These are phyloP conservation scores for Babjeviella inositovora DNA, from an alignment of 805 yeast genomes.

Conservation along the genomic window DNA sequence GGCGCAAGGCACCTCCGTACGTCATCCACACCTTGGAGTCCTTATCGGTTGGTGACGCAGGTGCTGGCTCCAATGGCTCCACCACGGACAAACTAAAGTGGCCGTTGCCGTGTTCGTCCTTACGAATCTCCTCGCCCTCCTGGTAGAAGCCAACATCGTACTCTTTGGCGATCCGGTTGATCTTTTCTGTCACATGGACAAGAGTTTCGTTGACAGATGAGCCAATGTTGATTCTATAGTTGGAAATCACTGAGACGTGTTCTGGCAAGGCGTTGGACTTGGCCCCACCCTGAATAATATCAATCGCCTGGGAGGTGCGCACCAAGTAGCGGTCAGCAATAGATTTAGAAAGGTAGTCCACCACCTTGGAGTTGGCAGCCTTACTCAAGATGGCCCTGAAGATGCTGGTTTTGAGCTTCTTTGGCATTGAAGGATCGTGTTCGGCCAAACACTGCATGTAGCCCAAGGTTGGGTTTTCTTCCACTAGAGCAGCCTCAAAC, in stretches of 20 bases:
- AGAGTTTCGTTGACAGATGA: constrained; percentile 8
- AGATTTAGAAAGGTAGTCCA: constrained; percentile 6
- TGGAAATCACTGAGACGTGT: constrained; percentile 10
- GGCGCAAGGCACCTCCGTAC: constrained; percentile 46
- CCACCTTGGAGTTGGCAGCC: constrained; percentile 12
- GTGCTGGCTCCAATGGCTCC: constrained; percentile 14
- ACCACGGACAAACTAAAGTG: constrained; percentile 6
- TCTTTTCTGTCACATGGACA: constrained; percentile 8
- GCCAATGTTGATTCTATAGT: constrained; percentile 18
- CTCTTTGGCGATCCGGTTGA: constrained; percentile 10
- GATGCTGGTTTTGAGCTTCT: constrained; percentile 11
- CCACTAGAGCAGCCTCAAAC: constrained; percentile 25
- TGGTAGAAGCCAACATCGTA: constrained; percentile 9
- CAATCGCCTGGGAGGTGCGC: constrained; percentile 16
- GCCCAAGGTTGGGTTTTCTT: constrained; percentile 42
- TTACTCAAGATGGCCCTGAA: constrained; percentile 18
- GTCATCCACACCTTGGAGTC: constrained; percentile 30
- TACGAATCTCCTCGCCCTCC: constrained; percentile 7
- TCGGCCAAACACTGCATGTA: constrained; percentile 50
- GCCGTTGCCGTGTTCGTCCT: constrained; percentile 5
- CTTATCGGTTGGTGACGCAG: constrained; percentile 13
- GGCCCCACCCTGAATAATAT: constrained; percentile 17
- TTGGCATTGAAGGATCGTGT: constrained; percentile 13
- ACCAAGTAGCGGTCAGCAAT: constrained; percentile 12
- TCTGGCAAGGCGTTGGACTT: constrained; percentile 23